Base-by-base conservation (phyloP, 257 asterid species). In the Ballota nigra region DNA sequence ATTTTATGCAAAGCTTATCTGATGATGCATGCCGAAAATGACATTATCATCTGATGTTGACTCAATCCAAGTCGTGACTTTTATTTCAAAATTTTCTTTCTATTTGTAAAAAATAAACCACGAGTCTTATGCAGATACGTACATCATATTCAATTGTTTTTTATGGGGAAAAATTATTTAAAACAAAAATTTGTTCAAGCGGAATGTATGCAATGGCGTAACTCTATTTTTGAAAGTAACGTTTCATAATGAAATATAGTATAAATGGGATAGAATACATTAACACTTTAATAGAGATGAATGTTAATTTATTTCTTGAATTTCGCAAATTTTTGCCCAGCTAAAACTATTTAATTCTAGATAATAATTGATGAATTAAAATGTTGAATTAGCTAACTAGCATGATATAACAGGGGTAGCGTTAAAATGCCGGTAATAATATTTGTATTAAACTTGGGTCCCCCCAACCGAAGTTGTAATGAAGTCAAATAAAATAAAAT, bases 401-500 rank as follows among this genome's bases (percentile, higher is more conserved):
- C 16, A 61, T 16, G 47, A 31, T 75, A 61, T 6, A 2, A 72
- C 63, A 71, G 26, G 71, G 74, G 57, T 65, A 41, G 66, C 31
- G 59, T 65, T 64, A 52, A 73, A 65, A 22, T 15, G 75, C 73
- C 73, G 80, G 81, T 67, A 59, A 66, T 45, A 49, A 43, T 6
- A 74, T 22, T 56, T 73, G n/a, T n/a, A n/a, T 8, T 28, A 31
- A 26, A 1, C 20, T n/a, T 62, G 70, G 74, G 78, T 10, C 73
- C 75, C 28, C 28, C 36, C n/a, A n/a, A 0, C 6, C 34, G 6
- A 29, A 4, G 3, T 13, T 60, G 29, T 20, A 38, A 68, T 68
- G 53, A 29, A 38, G n/a, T n/a, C n/a, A n/a, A n/a, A n/a, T n/a
- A n/a, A n/a, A n/a, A n/a, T n/a, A n/a, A n/a, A n/a, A n/a, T n/a